A percentile compares a stretch with the other conserved stretches of the same genome.
These are phyloP conservation scores for Dissophora globulifera DNA, from an alignment of 192 early-diverging fungal genomes.

Conservation along the genomic window DNA sequence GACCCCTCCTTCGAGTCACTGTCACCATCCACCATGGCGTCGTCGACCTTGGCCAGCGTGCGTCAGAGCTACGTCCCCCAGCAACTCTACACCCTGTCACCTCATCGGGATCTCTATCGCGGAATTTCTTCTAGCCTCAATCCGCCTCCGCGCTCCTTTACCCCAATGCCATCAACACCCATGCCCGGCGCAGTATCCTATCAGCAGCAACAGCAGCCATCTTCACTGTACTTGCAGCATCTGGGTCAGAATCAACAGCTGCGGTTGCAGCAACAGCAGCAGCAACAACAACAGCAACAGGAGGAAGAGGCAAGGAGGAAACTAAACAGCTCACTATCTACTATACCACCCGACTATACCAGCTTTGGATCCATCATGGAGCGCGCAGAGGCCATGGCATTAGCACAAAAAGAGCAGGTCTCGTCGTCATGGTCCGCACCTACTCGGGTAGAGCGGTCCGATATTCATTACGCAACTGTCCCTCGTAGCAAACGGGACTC, in stretches of 20 bases:
- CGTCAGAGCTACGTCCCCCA: no score
- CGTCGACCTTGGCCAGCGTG: no score
- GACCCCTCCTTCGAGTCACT: slow-evolving; percentile 8
- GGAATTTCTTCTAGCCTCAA: slow-evolving; percentile 21
- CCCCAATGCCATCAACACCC: slow-evolving; percentile 31
- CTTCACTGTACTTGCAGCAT: no score
- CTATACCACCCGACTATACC: slow-evolving; percentile 26
- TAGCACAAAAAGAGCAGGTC: slow-evolving; percentile 2
- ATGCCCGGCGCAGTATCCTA: slow-evolving; percentile 8
- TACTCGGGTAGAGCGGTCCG: slow-evolving; percentile 10
- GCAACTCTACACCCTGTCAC: no score
- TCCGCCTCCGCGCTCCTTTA: slow-evolving; percentile 39
- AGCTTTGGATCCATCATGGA: slow-evolving; percentile 47
- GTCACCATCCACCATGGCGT: slow-evolving; percentile 11
- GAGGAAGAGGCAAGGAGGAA: slow-evolving; percentile 21
- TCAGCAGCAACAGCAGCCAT: slow-evolving; percentile 3
- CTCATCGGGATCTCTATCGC: slow-evolving; percentile 13
- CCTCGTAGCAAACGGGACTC: slow-evolving; percentile 44
- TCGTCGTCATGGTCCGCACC: slow-evolving; percentile 43
- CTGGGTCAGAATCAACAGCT: background rate
- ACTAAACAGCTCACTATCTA: slow-evolving; percentile 41
- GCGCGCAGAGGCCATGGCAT: slow-evolving; percentile 35
- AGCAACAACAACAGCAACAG: slow-evolving; percentile 6
- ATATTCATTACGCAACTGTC: slow-evolving; percentile 21
- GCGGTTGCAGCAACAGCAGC: slow-evolving; percentile 3